phyloP scores from a whole-genome alignment of 148 eudicot genomes.

The Pharnaceum exiguum region DNA sequence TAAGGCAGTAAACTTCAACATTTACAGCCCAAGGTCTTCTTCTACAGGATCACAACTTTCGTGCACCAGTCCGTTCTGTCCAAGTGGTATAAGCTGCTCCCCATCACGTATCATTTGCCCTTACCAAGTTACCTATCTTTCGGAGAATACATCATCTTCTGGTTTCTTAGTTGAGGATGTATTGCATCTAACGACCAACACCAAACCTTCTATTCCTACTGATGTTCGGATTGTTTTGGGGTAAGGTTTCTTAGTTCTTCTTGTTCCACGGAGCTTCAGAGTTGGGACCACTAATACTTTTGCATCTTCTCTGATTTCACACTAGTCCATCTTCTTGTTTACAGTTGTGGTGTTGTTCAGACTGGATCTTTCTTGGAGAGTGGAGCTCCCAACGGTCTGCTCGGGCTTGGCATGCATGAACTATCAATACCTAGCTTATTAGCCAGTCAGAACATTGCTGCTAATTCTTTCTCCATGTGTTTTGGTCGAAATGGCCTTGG shows the following conservation, averaged over 20 bases:
- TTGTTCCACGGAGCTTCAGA: too few relatives aligned
- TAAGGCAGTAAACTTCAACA: constrained; percentile 29
- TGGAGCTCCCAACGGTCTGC: constrained; percentile 90
- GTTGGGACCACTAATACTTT: neutral
- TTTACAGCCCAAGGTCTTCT: constrained; percentile 63
- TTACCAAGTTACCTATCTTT: constrained; percentile 51
- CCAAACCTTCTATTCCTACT: constrained; percentile 26
- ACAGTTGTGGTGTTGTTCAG: constrained; percentile 74
- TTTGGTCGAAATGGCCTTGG: constrained; percentile 63
- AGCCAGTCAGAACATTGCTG: constrained; percentile 50
- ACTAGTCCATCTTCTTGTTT: constrained; percentile 6
- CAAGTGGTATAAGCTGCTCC: constrained; percentile 26
- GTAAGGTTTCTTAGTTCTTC: constrained; percentile 30
- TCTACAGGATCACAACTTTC: constrained; percentile 53
- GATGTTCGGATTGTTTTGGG: constrained; percentile 63
- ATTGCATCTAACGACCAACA: constrained; percentile 57
- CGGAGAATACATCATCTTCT: constrained; percentile 58
- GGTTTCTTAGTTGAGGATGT: constrained; percentile 75
- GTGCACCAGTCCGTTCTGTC: constrained; percentile 56
- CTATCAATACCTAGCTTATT: constrained; percentile 76
- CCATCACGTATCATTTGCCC: constrained; percentile 33
- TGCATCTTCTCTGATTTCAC: neutral
- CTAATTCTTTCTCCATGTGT: constrained; percentile 96
- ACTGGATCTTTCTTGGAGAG: constrained; percentile 78
- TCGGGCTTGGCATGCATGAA: constrained; percentile 71